Evolutionary conservation across 2,329 filamentous ascomycete genomes (phyloP), one percentile per base, ranked within the genome.

Genomic region (Sporothrix mexicana): DNA sequence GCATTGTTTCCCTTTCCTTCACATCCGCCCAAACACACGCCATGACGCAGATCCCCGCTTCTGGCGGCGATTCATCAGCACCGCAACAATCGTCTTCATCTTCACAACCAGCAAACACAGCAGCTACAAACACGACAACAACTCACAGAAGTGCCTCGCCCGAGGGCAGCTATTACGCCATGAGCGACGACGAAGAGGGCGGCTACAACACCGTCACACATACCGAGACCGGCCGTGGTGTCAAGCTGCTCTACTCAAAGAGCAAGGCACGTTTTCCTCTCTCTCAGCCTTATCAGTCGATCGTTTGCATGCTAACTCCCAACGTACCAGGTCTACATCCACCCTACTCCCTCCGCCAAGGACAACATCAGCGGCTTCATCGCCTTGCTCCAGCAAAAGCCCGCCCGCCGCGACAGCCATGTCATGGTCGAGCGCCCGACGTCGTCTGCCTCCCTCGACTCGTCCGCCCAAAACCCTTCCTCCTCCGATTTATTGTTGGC

Each of bases 351-450:
- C 0, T 97, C 94, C 0, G 88, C 95, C 72, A 97, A 95, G 84
- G 96, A 99, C 84, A 99, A 99, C 77, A 97, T 99, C 72, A 86
- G 94, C 3, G 96, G 96, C 62, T 99, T 96, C 80, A 91, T 99
- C 77, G 95, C 96, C 20, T 87, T 99, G 2, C 86, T 99, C 15
- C 94, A 99, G 81, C 95, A 99, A 80, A 97, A 97, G 80, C 86
- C 86, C 0, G 80, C 83, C 45, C 80, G 73, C 70, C 78, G 76
- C 72, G 79, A 79, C 73, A 78, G 76, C 72, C 70, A 23, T n/a
- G 41, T 36, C 30, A 36, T 36, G 30, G 30, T 20, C 70, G 79
- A 79, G 61, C 77, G 84, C 49, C 80, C 86, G 70, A 81, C 87
- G 20, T 81, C 83, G 36, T 83, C 83, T 47, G 81, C 82, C 70